A percentile compares a stretch with the other conserved stretches of the same genome.
Conservation (phyloP, 345 rosid genomes). For the Toxicodendron radicans region DNA sequence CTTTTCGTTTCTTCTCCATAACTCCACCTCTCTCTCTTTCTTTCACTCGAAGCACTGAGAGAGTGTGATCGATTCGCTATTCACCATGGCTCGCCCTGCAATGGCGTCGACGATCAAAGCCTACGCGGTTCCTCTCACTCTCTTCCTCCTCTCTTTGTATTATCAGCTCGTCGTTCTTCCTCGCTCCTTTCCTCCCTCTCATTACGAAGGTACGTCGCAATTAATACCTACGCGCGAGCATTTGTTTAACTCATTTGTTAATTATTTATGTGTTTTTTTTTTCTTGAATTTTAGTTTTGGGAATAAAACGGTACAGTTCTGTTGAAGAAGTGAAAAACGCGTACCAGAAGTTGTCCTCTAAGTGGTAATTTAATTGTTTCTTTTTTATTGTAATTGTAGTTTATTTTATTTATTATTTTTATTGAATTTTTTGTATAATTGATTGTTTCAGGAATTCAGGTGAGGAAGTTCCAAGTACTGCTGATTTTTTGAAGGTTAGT, state of each 20-base stretch:
- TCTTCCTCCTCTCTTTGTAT: constrained; percentile 57
- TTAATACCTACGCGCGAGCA: neutral
- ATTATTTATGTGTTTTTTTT: neutral
- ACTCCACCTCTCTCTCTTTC: too few species aligned
- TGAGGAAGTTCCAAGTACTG: constrained; percentile 39
- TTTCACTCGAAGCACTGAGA: neutral
- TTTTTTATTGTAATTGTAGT: neutral
- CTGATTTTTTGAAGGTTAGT: constrained; percentile 67
- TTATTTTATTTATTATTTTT: neutral
- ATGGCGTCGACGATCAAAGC: constrained; percentile 43
- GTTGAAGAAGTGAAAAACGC: constrained; percentile 67
- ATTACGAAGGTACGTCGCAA: constrained; percentile 70
- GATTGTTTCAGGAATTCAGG: constrained; percentile 57
- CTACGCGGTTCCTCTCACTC: constrained; percentile 59
- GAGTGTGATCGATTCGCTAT: neutral
- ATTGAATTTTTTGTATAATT: neutral
- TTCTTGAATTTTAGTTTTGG: constrained; percentile 52
- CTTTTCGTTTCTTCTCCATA: neutral
- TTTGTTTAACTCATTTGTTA: neutral
- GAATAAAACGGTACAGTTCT: constrained; percentile 49
- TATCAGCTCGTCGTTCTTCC: constrained; percentile 84
- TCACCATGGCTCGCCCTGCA: constrained; percentile 43
- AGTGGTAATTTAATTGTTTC: constrained; percentile 43
- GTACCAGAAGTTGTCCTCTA: constrained; percentile 55
- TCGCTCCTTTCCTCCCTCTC: constrained; percentile 69